phyloP scores from a whole-genome alignment of 441 rosid species.

The Arabidopsis hybrid region DNA sequence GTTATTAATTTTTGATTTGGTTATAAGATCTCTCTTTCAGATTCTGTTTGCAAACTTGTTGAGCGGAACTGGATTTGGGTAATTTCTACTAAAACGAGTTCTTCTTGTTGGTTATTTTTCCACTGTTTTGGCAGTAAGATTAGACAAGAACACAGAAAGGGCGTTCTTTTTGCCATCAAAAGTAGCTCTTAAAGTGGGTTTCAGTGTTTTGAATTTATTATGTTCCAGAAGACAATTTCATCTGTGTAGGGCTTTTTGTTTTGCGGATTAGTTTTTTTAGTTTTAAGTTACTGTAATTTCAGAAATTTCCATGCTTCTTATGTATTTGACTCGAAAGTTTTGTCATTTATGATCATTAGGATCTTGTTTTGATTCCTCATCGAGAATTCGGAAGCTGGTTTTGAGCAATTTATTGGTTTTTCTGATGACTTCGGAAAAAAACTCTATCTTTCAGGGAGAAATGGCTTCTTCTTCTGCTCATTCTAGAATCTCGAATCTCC shows the following conservation, averaged over 20 bases:
- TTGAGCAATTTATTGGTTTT: neutral
- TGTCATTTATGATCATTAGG: neutral
- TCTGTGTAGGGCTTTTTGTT: neutral
- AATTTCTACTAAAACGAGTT: neutral
- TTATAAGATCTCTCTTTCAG: constrained; percentile 12
- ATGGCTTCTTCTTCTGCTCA: constrained; percentile 38
- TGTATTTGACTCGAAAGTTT: neutral
- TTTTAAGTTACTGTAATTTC: neutral
- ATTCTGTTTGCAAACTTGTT: neutral
- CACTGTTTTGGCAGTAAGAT: neutral
- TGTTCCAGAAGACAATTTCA: neutral
- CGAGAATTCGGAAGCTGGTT: neutral
- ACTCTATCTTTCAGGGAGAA: constrained; percentile 12
- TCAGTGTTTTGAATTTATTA: neutral
- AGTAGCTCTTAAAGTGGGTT: neutral
- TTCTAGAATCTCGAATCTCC: constrained; percentile 39
- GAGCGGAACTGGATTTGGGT: neutral
- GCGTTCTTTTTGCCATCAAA: neutral
- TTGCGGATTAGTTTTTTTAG: neutral
- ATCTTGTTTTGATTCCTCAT: neutral
- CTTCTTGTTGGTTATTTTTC: neutral
- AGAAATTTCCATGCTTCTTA: neutral
- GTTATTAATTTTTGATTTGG: too few relatives aligned
- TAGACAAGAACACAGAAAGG: neutral
- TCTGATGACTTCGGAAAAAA: neutral